phyloP scores from a whole-genome alignment of 2,329 filamentous ascomycete genomes.

The Xylaria sp. region DNA sequence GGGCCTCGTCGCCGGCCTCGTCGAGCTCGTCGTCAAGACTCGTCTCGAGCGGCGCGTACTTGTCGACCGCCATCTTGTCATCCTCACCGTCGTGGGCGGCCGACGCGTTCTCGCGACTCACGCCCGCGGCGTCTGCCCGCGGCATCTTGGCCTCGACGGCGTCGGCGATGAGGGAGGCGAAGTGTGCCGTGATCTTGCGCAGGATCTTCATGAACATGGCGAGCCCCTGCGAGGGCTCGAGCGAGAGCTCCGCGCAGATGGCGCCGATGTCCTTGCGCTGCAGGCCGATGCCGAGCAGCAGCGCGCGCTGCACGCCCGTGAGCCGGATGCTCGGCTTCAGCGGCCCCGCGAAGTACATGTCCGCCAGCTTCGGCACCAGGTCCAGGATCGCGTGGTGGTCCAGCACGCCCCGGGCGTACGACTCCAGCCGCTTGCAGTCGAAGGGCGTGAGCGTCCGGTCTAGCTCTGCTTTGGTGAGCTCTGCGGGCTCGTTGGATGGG shows the following conservation, averaged over 20 bases:
- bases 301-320: slow-evolving; percentile 80
- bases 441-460: slow-evolving; percentile 83
- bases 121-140: slow-evolving; percentile 56
- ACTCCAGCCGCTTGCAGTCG: slow-evolving; percentile 91
- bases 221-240: slow-evolving; percentile 78
- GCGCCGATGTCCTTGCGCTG: slow-evolving; percentile 87
- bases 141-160: slow-evolving; percentile 72
- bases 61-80: slow-evolving; percentile 66
- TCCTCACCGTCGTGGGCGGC: slow-evolving; percentile 75
- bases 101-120: slow-evolving; percentile 60
- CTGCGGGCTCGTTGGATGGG: slow-evolving; percentile 50
- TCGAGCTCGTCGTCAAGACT: slow-evolving; percentile 80
- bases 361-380: slow-evolving; percentile 80
- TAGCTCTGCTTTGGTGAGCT: slow-evolving; percentile 74
- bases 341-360: slow-evolving; percentile 81
- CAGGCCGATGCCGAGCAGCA: slow-evolving; percentile 86
- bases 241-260: slow-evolving; percentile 74
- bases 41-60: slow-evolving; percentile 71
- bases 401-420: slow-evolving; percentile 94
- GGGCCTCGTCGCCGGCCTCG: slow-evolving; percentile 77
- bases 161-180: slow-evolving; percentile 73
- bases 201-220: slow-evolving; percentile 98
- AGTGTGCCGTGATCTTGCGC: slow-evolving; percentile 80
- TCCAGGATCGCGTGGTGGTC: slow-evolving; percentile 98
- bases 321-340: slow-evolving; percentile 70